Conservation (phyloP, 1,139 yeast species). For the Tardiomyces depauwii region DNA sequence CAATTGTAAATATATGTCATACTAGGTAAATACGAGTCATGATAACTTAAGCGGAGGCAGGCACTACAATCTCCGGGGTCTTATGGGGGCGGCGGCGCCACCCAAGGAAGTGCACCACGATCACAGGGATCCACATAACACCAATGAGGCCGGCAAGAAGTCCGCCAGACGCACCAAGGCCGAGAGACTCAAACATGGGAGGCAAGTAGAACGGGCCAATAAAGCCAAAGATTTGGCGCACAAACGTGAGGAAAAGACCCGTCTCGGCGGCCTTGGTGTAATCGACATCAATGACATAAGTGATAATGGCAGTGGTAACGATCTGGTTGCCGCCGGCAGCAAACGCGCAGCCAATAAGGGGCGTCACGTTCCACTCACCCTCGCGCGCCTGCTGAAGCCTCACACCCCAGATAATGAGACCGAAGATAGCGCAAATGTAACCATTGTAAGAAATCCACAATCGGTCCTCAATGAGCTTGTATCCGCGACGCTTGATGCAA, state of each 20-base stretch:
- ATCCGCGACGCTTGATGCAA: constrained; percentile 10
- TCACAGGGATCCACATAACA: background rate
- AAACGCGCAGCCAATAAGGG: constrained; percentile 22
- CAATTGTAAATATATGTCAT: background rate
- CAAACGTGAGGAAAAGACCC: constrained; percentile 14
- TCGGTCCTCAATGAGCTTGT: constrained; percentile 16
- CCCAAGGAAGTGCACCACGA: background rate
- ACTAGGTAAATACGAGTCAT: too few species aligned
- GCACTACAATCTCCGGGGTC: background rate
- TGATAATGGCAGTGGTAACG: constrained; percentile 18
- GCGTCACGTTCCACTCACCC: constrained; percentile 19
- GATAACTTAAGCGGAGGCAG: too few species aligned
- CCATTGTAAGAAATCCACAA: constrained; percentile 20
- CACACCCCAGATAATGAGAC: constrained; percentile 22
- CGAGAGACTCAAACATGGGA: constrained; percentile 16
- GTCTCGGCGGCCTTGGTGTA: constrained; percentile 14
- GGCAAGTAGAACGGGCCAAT: constrained; percentile 25
- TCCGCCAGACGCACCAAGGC: constrained; percentile 11
- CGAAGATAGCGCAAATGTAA: constrained; percentile 17
- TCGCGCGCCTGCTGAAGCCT: constrained; percentile 16
- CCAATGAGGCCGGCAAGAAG: constrained; percentile 1
- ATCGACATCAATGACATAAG: constrained; percentile 14
- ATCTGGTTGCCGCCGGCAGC: constrained; percentile 23
- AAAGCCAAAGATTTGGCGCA: constrained; percentile 17
- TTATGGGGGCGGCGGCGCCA: background rate